phyloP scores from a whole-genome alignment of 2,329 filamentous ascomycete species.

The Fusarium humuli region DNA sequence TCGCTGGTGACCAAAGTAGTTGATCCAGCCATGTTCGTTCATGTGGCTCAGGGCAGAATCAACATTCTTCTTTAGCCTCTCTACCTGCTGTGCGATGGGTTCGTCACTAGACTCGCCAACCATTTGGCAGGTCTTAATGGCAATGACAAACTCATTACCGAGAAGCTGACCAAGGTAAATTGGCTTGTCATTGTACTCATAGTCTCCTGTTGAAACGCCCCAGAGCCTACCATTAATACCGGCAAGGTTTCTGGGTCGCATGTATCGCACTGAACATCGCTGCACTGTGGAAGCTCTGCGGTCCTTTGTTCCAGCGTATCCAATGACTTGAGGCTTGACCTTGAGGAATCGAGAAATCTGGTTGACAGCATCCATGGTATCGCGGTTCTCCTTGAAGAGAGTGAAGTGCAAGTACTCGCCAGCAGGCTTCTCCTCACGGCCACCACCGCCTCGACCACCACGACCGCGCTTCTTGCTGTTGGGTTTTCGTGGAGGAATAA shows the following conservation, averaged over 20 bases:
- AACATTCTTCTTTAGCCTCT: slow-evolving; percentile 55
- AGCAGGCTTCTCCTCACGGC: slow-evolving; percentile 52
- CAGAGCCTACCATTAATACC: slow-evolving; percentile 72
- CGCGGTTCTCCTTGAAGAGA: slow-evolving; percentile 95
- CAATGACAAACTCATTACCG: slow-evolving; percentile 95
- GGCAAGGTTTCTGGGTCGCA: slow-evolving; percentile 69
- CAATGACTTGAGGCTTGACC: slow-evolving; percentile 79
- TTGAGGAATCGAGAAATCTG: slow-evolving; percentile 80
- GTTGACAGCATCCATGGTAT: slow-evolving; percentile 90
- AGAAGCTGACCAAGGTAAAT: slow-evolving; percentile 85
- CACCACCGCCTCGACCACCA: slow-evolving; percentile 39
- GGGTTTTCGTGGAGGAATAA: slow-evolving; percentile 63
- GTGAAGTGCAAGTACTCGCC: slow-evolving; percentile 91
- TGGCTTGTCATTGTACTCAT: slow-evolving; percentile 76
- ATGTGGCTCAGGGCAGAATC: slow-evolving; percentile 74
- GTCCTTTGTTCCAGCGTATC: slow-evolving; percentile 88
- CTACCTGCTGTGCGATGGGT: slow-evolving; percentile 46
- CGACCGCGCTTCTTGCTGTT: slow-evolving; percentile 48
- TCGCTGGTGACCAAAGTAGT: slow-evolving; percentile 97
- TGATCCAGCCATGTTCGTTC: slow-evolving; percentile 84
- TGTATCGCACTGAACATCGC: slow-evolving; percentile 73
- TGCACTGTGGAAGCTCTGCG: slow-evolving; percentile 88
- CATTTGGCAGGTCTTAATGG: slow-evolving; percentile 85
- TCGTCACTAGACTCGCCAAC: slow-evolving; percentile 50
- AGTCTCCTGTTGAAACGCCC: slow-evolving; percentile 80